Base-by-base conservation (phyloP, 2,329 filamentous ascomycete species). In the Calcarisporium arbuscula region DNA sequence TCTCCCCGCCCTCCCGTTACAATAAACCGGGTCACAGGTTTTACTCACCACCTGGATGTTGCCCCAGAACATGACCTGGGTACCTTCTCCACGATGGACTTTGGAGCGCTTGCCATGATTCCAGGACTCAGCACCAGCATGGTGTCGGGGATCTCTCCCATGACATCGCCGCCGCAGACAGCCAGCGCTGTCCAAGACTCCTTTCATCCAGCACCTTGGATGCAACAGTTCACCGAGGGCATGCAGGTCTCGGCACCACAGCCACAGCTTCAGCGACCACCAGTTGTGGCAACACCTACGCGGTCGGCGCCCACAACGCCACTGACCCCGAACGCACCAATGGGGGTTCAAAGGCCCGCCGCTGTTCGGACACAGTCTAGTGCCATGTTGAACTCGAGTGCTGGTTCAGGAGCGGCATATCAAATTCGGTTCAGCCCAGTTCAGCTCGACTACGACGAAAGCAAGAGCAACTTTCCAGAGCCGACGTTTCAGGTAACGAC, bases 11-110 rank as follows among this genome's bases (percentile, higher is more conserved):
- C 50, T 9, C 53, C 58, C 2, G 42, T 58, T 10, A 48, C 58
- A 17, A 70, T 82, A 29, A 65, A 77, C 47, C 63, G 72, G 17
- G 71, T 68, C 8, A 56, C 60, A 11, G 56, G 58, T 4, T 65
- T 76, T 38, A 60, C 62, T 5, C 64, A 70, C 30, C 61, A 65
- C 25, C 62, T 66, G 23, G 50, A 60, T 12, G 65, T 72, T 21
- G 50, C 58, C n/a, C 56, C 56, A 42, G 60, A 58, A 3, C 60
- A 61, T 9, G 52, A 52, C 22, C 49, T 73, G 16, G 54, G 60
- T 19, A 56, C 56, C 17, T 74, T 63, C 34, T 51, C 63, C n/a
- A 55, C 54, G 1, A 43, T 63, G 15, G 60, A 70, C 35, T 60
- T 70, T 48, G 57, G 58, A 33, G 38, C 65, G 2, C 49, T 77